Evolutionary conservation across 139 green algal species (phyloP), one percentile per base, ranked within the genome.

Genomic region (Spirogloea muscicola): DNA sequence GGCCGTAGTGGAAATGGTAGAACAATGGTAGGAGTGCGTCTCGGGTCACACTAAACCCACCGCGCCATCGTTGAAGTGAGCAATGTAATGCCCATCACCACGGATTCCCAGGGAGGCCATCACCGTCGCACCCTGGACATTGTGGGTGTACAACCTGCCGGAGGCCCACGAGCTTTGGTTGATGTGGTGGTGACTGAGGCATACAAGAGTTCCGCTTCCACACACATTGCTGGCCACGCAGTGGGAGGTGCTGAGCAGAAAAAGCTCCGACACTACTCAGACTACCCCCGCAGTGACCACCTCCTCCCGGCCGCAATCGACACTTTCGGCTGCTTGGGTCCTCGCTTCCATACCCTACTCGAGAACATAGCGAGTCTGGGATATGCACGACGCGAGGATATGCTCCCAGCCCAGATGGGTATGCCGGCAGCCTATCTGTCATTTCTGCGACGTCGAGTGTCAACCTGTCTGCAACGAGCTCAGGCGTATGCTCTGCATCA

Each of bases 241-340:
- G 52, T 63, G 52, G 52, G 52, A 63, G 52, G 52, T 63, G 52
- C 52, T 63, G 52, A 63, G 52, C 52, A 63, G 52, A 63, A 63
- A 63, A 63, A 63, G 52, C 52, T 63, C 52, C 52, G 52, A 63
- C 52, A 63, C 52, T 63, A 63, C 52, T 63, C 52, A 63, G 52
- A 63, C 52, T 63, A 63, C 52, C 52, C 52, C 52, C 52, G 52
- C 52, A 63, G 52, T 63, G 52, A 63, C 52, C 52, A 63, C 52
- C 52, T 63, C 52, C 52, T 63, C 52, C 52, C 52, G 52, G 52
- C 52, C 52, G 52, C 52, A 63, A 63, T 63, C 52, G 52, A 63
- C 52, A 63, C 52, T 63, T 63, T 63, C 52, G 52, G 52, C 52
- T 63, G 52, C 52, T 63, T 63, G 52, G 52, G 52, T 63, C 52